Evolutionary conservation across 2,329 filamentous ascomycete genomes (phyloP), one percentile per base, ranked within the genome.

Genomic region (Exophiala sideris): DNA sequence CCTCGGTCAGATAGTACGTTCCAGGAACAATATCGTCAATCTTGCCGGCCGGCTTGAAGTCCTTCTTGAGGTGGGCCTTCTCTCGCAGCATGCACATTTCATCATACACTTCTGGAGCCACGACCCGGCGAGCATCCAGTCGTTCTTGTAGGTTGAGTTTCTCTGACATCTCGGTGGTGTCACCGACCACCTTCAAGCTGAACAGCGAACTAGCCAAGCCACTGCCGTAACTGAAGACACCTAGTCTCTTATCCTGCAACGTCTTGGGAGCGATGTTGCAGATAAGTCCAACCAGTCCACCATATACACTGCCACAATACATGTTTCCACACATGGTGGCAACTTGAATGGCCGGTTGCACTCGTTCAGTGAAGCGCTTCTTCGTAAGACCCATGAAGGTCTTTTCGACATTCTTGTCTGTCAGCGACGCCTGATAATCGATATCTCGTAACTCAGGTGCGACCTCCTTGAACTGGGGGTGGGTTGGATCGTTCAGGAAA

Each of bases 381-480:
- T 94, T 92, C 71, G 86, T 86, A 64, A 92, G 79, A 54, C 70
- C 79, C 86, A 94, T 89, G 72, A 94, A 94, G 59, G 86, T 86
- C 83, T 92, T 94, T 79, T 94, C 89, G 36, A 94, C 81, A 49
- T 79, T 81, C 79, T 90, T 91, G 78, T 94, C 89, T 58, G 82
- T 84, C 65, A 94, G 74, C 2, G 89, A 92, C 74, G 86, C 84
- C 67, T 86, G 78, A 73, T 92, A 92, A 68, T 88, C 85, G 73
- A 94, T 79, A 66, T 89, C 86, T 60, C 85, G 83, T 58, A 92
- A 75, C 73, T 91, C 88, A 39, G 85, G 79, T 49, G 89, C 81
- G 35, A 92, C 87, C 62, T 90, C 87, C 57, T 82, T 81, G 67
- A 92, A 94, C 52, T 78, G 78, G 44, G 85, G 73, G 71, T 80